Base-by-base conservation (phyloP, 192 early-diverging fungal genomes). In the Mortierella alpina region DNA sequence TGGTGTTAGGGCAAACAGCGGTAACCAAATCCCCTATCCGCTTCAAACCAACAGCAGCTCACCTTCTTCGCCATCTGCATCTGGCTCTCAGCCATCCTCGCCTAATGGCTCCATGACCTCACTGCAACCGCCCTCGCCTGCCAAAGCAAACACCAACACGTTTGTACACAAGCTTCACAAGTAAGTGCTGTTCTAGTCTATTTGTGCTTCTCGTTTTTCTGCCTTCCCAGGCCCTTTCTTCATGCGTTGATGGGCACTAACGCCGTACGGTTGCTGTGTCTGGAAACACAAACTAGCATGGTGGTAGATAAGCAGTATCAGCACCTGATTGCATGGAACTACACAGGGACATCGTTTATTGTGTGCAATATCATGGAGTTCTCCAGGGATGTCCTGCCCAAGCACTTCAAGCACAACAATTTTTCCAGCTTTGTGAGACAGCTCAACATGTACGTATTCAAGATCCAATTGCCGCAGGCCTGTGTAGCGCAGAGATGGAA, bases 331-430 rank as follows among this genome's bases (percentile, higher is more conserved):
- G 91, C 91, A 20, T 97, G 95, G 95, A 95, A 92, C 84, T 92
- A 92, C 72, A 89, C 91, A 42, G 96, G 96, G 20, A 91, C 92
- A 2, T 95, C 95, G 12, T 97, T 97, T 68, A 91, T 95, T 66
- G 95, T 97, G 60, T 93, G 94, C 84, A 95, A 95, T 68, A 93
- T 95, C 66, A 94, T 93, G 87, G 94, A 95, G 75, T 96, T 97
- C 70, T 92, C 93, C 59, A 86, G 91, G 65, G 95, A 96, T 81
- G 94, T 97, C 40, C 85, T 97, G 45, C 95, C 95, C 47, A 95
- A 95, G 78, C 93, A 96, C 82, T 96, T 96, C 75, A 95, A 96
- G 83, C 95, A 96, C 85, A 96, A 95, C 84, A 96, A 96, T 78
- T 95, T 95, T 76, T 91, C 91, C 12, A 93, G 91, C 67, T 97